A percentile compares a stretch with the other conserved stretches of the same genome.
Conservation (phyloP, 768 basidiomycete genomes). For the Lanmaoa rubissima region DNA sequence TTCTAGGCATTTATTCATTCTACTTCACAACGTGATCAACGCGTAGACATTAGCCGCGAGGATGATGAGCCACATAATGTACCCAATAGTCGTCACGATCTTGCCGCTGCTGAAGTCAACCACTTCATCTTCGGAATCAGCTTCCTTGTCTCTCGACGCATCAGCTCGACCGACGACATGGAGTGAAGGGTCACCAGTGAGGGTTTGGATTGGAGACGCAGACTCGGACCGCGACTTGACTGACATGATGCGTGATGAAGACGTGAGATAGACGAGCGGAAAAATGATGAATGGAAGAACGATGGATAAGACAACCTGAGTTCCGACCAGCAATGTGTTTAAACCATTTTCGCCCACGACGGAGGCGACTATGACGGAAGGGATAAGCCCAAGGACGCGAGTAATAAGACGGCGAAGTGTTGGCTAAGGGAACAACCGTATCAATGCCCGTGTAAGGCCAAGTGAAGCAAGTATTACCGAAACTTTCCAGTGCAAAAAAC, state of each 20-base stretch:
- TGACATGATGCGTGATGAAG: constrained; percentile 66
- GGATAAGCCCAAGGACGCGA: constrained; percentile 76
- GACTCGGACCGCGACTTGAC: constrained; percentile 34
- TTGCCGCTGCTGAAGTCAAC: constrained; percentile 67
- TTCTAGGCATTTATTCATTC: neutral
- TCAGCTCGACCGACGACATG: neutral
- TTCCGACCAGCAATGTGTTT: constrained; percentile 76
- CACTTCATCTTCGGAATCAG: constrained; percentile 31
- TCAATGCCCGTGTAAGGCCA: constrained; percentile 25
- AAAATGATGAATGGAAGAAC: constrained; percentile 84
- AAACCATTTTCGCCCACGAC: constrained; percentile 69
- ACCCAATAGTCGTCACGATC: constrained; percentile 49
- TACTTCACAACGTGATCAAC: constrained; percentile 49
- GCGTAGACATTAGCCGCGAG: constrained; percentile 76
- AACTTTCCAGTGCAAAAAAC: constrained; percentile 83
- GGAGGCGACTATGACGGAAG: constrained; percentile 76
- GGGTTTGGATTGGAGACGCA: neutral
- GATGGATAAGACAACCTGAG: constrained; percentile 81
- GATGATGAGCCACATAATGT: constrained; percentile 61
- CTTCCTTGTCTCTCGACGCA: constrained; percentile 1
- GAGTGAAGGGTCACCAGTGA: neutral
- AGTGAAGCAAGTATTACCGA: constrained; percentile 46
- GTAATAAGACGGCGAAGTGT: constrained; percentile 79
- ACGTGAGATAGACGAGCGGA: constrained; percentile 75
- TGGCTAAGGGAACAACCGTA: constrained; percentile 45